phyloP scores from a whole-genome alignment of 306 rosid species.

The Quillaja saponaria region DNA sequence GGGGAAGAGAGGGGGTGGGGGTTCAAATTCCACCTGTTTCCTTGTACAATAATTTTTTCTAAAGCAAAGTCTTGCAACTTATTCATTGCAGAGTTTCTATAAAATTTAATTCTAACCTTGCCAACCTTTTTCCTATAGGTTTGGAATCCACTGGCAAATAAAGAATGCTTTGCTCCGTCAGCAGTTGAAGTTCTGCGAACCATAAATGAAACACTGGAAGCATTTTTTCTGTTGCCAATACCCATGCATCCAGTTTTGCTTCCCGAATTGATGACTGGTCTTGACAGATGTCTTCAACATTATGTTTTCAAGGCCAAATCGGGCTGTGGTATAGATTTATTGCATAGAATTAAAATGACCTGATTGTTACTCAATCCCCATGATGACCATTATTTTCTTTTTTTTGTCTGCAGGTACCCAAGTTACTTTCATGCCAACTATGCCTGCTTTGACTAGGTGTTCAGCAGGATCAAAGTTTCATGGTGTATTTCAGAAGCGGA shows the following conservation, averaged over 20 bases:
- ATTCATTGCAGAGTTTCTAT: no score
- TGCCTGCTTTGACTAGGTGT: conserved; percentile 92
- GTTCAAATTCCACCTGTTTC: no score
- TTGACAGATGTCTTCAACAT: conserved; percentile 80
- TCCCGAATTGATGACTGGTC: conserved; percentile 73
- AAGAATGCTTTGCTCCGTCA: conserved; percentile 81
- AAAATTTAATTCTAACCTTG: no score
- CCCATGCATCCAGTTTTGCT: conserved; percentile 62
- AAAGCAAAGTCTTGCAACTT: no score
- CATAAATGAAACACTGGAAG: conserved; percentile 84
- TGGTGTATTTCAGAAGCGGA: conserved; percentile 71
- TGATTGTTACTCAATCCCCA: conserved; percentile 9
- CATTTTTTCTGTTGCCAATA: conserved; percentile 80
- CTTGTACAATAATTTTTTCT: no score
- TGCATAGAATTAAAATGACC: conserved; percentile 29
- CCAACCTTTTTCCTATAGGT: conserved; percentile 43
- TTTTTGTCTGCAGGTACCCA: conserved; percentile 60
- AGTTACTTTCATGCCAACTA: conserved; percentile 59
- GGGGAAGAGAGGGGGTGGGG: no score
- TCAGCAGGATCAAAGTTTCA: conserved; percentile 64
- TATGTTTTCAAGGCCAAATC: conserved; percentile 72
- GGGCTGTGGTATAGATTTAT: conserved; percentile 68
- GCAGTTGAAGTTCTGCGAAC: conserved; percentile 74
- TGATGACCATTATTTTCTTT: conserved; percentile 29
- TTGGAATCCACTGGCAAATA: conserved; percentile 81